Conservation (phyloP, 108 stramenopile genomes). For the Skeletonema marinoi region DNA sequence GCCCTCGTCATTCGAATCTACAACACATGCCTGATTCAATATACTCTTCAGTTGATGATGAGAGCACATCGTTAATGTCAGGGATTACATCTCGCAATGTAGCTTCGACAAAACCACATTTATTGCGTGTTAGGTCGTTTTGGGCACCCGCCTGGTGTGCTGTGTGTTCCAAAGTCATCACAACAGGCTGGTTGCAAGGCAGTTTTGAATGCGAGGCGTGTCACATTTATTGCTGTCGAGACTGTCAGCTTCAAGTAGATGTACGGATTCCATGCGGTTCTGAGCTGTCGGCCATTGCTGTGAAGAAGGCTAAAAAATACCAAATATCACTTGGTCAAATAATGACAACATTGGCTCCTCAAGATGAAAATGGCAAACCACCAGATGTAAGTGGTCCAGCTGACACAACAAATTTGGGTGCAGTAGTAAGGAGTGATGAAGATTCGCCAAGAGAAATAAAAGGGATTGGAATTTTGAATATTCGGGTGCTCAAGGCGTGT, state of each 20-base stretch:
- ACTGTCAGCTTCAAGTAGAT: constrained; percentile 85
- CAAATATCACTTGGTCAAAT: constrained; percentile 61
- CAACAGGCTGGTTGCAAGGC: constrained; percentile 52
- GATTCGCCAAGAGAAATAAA: constrained; percentile 19
- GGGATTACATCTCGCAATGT: constrained; percentile 25
- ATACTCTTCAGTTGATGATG: constrained; percentile 38
- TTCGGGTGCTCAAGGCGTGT: constrained; percentile 62
- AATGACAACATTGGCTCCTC: constrained; percentile 42
- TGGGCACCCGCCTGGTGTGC: constrained; percentile 67
- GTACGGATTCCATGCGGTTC: constrained; percentile 76
- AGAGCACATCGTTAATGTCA: constrained; percentile 42
- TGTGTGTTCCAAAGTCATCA: constrained; percentile 49
- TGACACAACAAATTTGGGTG: neutral
- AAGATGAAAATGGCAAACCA: constrained; percentile 8
- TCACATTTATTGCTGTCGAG: constrained; percentile 68
- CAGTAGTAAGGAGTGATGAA: neutral
- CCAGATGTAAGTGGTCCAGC: neutral
- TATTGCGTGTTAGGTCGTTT: constrained; percentile 61
- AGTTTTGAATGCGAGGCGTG: constrained; percentile 82
- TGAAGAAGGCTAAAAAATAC: constrained; percentile 59
- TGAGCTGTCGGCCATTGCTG: constrained; percentile 48
- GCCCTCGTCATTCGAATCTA: neutral
- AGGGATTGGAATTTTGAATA: constrained; percentile 61
- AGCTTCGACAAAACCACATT: constrained; percentile 51
- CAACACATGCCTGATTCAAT: constrained; percentile 17